phyloP scores from a whole-genome alignment of 2,329 filamentous ascomycete species.

The Aspergillus vadensis region DNA sequence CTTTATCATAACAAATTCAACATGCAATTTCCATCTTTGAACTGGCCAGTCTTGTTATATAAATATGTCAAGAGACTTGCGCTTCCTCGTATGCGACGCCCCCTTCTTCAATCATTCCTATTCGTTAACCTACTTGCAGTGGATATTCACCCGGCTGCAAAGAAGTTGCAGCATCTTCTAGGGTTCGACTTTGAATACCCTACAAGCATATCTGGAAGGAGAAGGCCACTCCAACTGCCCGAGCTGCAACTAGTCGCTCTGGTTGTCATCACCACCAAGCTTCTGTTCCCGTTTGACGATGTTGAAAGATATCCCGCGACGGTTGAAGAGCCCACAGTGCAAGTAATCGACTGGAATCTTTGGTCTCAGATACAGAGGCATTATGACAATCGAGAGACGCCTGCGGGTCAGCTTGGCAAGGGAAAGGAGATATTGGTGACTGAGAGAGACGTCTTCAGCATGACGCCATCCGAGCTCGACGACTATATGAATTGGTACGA shows the following conservation, averaged over 20 bases:
- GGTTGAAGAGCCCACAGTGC: conserved; percentile 57
- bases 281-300: conserved; percentile 74
- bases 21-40: conserved; percentile 72
- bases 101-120: not conserved
- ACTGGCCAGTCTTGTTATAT: conserved; percentile 67
- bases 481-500: conserved; percentile 81
- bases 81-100: conserved; percentile 65
- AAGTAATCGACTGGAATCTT: conserved; percentile 69
- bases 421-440: conserved; percentile 57
- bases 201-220: conserved; percentile 42
- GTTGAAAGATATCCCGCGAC: conserved; percentile 54
- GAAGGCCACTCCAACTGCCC: conserved; percentile 60
- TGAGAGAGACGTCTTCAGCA: conserved; percentile 63
- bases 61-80: conserved; percentile 70
- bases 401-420: conserved; percentile 42
- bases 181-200: conserved; percentile 61
- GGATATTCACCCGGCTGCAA: conserved; percentile 54
- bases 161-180: conserved; percentile 57
- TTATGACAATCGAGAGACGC: conserved; percentile 35
- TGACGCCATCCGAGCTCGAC: conserved; percentile 66
- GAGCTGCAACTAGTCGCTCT: conserved; percentile 73
- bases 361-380: conserved; percentile 63
- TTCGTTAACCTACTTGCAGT: conserved; percentile 19
- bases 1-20: conserved; percentile 69
- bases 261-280: conserved; percentile 74